These are phyloP conservation scores for Canariomyces notabilis DNA, from an alignment of 2,329 filamentous ascomycete species.

Conservation along the genomic window DNA sequence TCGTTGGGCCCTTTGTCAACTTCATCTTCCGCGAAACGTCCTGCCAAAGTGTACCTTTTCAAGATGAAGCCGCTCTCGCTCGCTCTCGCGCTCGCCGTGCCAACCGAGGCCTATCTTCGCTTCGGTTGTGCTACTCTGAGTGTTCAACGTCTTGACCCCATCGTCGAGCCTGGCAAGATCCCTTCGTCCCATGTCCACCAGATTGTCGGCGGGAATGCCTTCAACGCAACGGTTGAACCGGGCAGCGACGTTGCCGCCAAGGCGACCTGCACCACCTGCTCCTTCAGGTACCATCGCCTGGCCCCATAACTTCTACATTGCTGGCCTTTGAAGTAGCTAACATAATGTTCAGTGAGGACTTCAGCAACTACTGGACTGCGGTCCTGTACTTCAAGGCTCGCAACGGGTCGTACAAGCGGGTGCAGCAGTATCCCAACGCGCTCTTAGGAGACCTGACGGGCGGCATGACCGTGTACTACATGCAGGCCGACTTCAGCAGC, in stretches of 20 bases:
- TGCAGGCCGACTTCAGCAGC: slow-evolving; percentile 30
- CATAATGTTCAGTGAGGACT: slow-evolving; percentile 18
- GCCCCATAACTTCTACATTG: neutral
- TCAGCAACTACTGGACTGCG: slow-evolving; percentile 29
- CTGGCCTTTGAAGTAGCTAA: neutral
- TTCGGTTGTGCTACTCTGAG: slow-evolving; percentile 14
- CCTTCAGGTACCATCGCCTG: slow-evolving; percentile 15
- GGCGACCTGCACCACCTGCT: slow-evolving; percentile 25
- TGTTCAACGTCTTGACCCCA: slow-evolving; percentile 21
- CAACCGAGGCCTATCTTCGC: slow-evolving; percentile 24
- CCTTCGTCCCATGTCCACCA: slow-evolving; percentile 26
- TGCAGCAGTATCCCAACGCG: slow-evolving; percentile 22
- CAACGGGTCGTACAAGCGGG: slow-evolving; percentile 26
- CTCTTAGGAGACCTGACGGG: slow-evolving; percentile 16
- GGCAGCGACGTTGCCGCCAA: slow-evolving; percentile 19
- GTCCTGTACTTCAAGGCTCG: slow-evolving; percentile 26
- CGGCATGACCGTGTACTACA: slow-evolving; percentile 25
- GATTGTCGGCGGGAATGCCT: slow-evolving; percentile 27
- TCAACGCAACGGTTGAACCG: slow-evolving; percentile 23
- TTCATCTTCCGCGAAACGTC: neutral
- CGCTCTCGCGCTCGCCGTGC: slow-evolving; percentile 18
- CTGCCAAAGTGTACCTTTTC: neutral
- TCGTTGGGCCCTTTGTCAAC: neutral
- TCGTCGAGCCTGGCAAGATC: slow-evolving; percentile 24
- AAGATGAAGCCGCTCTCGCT: slow-evolving; percentile 23